phyloP scores from a whole-genome alignment of 768 basidiomycete genomes.

The Leccinum arenicola region DNA sequence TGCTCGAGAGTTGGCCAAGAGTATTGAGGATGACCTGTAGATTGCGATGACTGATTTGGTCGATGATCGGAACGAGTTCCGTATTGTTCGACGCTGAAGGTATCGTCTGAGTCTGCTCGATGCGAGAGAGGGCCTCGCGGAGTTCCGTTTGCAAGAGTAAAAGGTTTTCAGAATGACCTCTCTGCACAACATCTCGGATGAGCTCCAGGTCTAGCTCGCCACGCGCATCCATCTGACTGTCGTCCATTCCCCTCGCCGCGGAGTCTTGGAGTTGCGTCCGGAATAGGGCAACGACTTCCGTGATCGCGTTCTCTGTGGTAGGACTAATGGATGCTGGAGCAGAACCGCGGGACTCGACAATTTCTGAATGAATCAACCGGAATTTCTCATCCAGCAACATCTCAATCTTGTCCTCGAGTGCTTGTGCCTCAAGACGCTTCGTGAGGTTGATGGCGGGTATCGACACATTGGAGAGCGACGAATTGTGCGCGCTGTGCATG shows the following conservation, averaged over 20 bases:
- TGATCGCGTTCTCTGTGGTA: constrained; percentile 47
- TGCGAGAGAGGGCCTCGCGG: constrained; percentile 44
- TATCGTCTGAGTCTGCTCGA: constrained; percentile 29
- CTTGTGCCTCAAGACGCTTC: constrained; percentile 55
- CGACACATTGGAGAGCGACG: constrained; percentile 44
- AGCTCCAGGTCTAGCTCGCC: constrained; percentile 79
- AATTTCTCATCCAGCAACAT: constrained; percentile 71
- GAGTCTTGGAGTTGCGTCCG: constrained; percentile 65
- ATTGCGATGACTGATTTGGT: constrained; percentile 56
- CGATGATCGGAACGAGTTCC: constrained; percentile 47
- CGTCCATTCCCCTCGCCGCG: constrained; percentile 53
- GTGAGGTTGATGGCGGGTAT: constrained; percentile 50
- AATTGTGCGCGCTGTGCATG: constrained; percentile 44
- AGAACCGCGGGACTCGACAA: constrained; percentile 26
- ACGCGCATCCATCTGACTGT: constrained; percentile 65
- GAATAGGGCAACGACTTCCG: constrained; percentile 66
- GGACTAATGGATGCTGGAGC: constrained; percentile 32
- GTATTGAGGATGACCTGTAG: constrained; percentile 59
- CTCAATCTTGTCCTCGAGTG: constrained; percentile 59
- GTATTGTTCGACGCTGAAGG: constrained; percentile 14
- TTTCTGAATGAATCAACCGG: constrained; percentile 43
- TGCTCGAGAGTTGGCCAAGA: constrained; percentile 45
- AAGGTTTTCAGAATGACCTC: constrained; percentile 62
- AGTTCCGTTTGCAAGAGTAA: constrained; percentile 59
- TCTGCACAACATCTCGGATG: constrained; percentile 65